Evolutionary conservation across 345 rosid genomes (phyloP).

Genomic region (Excoecaria cochinchinensis): DNA sequence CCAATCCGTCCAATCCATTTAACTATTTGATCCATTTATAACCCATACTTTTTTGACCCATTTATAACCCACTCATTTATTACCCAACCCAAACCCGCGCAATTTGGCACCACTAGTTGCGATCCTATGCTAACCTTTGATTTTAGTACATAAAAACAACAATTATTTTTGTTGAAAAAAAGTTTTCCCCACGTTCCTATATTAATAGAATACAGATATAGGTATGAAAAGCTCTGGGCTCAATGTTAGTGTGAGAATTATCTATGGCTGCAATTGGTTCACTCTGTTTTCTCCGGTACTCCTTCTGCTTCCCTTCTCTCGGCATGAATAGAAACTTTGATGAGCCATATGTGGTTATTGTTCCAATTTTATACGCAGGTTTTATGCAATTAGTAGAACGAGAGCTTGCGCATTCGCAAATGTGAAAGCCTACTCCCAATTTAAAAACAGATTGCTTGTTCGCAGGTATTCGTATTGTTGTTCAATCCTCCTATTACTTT

Average conservation of each 20-base stretch:
- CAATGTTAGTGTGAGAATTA: neutral
- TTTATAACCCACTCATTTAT: too few species aligned
- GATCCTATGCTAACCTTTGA: too few species aligned
- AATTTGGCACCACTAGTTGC: too few species aligned
- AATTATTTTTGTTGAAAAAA: too few species aligned
- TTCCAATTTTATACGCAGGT: constrained; percentile 38
- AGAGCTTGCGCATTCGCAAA: constrained; percentile 31
- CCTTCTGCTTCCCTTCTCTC: neutral
- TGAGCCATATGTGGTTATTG: constrained; percentile 6
- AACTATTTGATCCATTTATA: too few species aligned
- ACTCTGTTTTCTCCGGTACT: neutral
- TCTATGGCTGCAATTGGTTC: constrained; percentile 4
- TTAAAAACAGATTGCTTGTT: constrained; percentile 32
- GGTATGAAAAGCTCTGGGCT: too few species aligned
- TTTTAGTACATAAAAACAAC: too few species aligned
- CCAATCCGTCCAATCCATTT: too few species aligned
- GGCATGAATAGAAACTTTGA: neutral
- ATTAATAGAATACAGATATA: too few species aligned
- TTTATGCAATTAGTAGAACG: constrained; percentile 28
- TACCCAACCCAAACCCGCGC: too few species aligned
- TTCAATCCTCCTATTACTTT: neutral
- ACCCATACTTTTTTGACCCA: too few species aligned
- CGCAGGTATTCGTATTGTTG: constrained; percentile 32
- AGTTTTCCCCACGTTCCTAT: too few species aligned
- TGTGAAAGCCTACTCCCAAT: constrained; percentile 22